Percentiles rank a stretch among this genome's conserved stretches.
Evolutionary conservation across 192 early-diverging fungal genomes (phyloP).

Genomic region (Geosiphon pyriformis): DNA sequence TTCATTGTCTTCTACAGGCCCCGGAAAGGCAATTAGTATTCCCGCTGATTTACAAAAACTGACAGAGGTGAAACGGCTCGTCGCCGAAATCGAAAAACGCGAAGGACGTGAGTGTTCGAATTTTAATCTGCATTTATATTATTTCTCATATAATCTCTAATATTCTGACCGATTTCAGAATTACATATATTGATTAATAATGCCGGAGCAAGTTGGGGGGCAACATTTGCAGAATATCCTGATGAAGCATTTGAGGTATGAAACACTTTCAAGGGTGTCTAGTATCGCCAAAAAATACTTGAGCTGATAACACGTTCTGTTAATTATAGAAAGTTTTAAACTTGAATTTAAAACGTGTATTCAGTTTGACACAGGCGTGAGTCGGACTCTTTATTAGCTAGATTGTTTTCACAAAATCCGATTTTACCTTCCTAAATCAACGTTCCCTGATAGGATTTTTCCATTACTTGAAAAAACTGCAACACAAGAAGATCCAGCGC

Average conservation of each 20-base stretch:
- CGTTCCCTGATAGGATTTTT: background rate
- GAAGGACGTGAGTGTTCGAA: constrained; percentile 31
- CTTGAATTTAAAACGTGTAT: constrained; percentile 20
- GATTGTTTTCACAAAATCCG: no score
- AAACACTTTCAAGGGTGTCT: no score
- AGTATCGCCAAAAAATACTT: no score
- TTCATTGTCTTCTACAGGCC: constrained; percentile 46
- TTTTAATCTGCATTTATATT: background rate
- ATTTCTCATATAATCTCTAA: background rate
- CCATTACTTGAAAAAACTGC: constrained; percentile 61
- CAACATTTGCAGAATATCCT: constrained; percentile 2
- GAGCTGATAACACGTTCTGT: no score
- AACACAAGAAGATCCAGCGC: constrained; percentile 47
- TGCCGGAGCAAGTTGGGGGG: constrained; percentile 50
- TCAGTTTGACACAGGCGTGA: constrained; percentile 19
- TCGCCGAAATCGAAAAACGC: constrained; percentile 36
- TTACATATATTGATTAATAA: constrained; percentile 89
- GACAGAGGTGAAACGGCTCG: constrained; percentile 30
- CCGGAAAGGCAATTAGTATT: constrained; percentile 64
- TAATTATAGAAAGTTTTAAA: constrained; percentile 20
- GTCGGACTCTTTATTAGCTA: no score
- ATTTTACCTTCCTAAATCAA: no score
- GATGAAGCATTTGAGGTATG: constrained; percentile 18
- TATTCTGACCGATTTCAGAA: constrained; percentile 28
- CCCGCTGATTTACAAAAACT: constrained; percentile 57